A percentile compares a stretch with the other conserved stretches of the same genome.
Evolutionary conservation across 1,284 basidiomycete genomes (phyloP).

Genomic region (Inonotus obliquus): DNA sequence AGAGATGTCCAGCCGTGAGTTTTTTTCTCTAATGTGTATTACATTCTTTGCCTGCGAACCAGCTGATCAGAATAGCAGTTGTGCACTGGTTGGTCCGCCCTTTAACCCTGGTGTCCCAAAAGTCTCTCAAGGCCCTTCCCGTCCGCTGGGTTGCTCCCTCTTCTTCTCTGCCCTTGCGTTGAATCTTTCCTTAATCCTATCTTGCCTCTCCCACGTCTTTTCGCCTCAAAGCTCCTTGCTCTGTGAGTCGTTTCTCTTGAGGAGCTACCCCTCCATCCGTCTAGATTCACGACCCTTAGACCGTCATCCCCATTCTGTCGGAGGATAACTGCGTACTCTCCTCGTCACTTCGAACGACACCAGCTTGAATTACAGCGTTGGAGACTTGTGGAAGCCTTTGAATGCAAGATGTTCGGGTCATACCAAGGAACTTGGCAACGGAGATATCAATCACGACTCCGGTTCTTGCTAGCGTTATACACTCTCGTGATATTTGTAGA

Average conservation of each 20-base stretch:
- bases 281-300: slow-evolving; percentile 8
- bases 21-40: neutral
- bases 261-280: neutral
- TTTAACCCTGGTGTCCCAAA: slow-evolving; percentile 12
- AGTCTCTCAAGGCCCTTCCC: slow-evolving; percentile 14
- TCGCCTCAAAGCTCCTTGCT: slow-evolving; percentile 1
- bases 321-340: neutral
- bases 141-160: slow-evolving; percentile 4
- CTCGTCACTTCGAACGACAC: neutral
- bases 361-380: neutral
- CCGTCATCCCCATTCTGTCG: neutral
- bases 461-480: neutral
- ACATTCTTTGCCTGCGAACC: slow-evolving; percentile 7
- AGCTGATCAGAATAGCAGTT: slow-evolving; percentile 10
- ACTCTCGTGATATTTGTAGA: neutral
- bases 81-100: slow-evolving; percentile 14
- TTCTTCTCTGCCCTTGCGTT: neutral
- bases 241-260: neutral
- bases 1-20: slow-evolving; percentile 4
- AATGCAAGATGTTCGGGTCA: slow-evolving; percentile 2
- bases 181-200: neutral
- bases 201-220: slow-evolving; percentile 4
- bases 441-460: slow-evolving; percentile 4
- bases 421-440: neutral
- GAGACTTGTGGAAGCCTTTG: neutral